Conservation (phyloP, 768 basidiomycete genomes). For the Pisolithus tinctorius region DNA sequence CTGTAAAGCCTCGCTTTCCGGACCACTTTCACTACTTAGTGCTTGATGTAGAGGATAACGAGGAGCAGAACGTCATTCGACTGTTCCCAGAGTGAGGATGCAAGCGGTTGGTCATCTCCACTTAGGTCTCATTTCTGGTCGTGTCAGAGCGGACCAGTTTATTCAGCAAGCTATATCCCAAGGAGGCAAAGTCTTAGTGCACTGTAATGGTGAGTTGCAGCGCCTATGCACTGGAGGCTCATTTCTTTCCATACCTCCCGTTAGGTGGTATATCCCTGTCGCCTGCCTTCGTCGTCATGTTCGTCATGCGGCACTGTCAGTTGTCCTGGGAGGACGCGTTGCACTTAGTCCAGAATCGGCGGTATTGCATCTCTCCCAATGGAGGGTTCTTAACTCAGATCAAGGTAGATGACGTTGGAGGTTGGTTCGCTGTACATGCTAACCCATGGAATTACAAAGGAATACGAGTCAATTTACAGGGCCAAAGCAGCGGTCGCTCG, state of each 20-base stretch:
- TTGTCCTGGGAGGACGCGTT: slow-evolving; percentile 85
- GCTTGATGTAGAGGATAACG: slow-evolving; percentile 84
- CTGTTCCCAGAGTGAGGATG: slow-evolving; percentile 72
- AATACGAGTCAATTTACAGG: slow-evolving; percentile 89
- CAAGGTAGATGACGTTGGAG: slow-evolving; percentile 47
- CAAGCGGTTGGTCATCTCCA: neutral
- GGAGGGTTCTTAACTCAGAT: slow-evolving; percentile 89
- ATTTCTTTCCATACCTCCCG: neutral
- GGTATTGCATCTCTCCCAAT: slow-evolving; percentile 92
- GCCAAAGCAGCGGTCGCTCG: slow-evolving; percentile 64
- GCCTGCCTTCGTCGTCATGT: slow-evolving; percentile 89
- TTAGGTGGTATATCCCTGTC: slow-evolving; percentile 83
- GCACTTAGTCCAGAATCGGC: slow-evolving; percentile 81
- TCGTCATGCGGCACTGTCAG: slow-evolving; percentile 80
- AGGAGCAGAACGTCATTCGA: slow-evolving; percentile 91
- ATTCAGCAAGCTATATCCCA: slow-evolving; percentile 54
- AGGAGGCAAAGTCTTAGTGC: slow-evolving; percentile 77
- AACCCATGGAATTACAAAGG: slow-evolving; percentile 36
- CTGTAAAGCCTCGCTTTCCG: slow-evolving; percentile 80
- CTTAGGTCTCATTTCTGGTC: neutral
- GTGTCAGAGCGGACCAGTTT: slow-evolving; percentile 61
- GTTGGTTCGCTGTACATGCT: neutral
- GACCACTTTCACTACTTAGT: slow-evolving; percentile 72
- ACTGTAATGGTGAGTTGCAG: slow-evolving; percentile 68
- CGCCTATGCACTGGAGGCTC: neutral